phyloP scores from a whole-genome alignment of 805 yeast genomes.

The Kurtzmaniella fragi region DNA sequence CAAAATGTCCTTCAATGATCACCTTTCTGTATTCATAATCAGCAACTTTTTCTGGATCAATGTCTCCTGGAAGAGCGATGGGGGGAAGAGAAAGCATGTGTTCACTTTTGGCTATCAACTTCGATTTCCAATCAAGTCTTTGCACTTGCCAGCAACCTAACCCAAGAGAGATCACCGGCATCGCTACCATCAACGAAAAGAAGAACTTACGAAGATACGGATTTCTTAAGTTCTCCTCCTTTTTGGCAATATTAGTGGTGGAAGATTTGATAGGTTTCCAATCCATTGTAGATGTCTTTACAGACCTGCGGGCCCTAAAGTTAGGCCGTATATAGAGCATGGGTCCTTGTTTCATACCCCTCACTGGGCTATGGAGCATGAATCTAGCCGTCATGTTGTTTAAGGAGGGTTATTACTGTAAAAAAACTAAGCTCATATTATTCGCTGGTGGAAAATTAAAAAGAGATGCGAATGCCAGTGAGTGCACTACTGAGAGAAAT shows the following conservation, averaged over 20 bases:
- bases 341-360: no score
- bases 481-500: no score
- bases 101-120: constrained; percentile 77
- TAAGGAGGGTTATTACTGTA: no score
- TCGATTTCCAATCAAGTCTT: constrained; percentile 83
- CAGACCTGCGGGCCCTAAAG: constrained; percentile 13
- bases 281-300: constrained; percentile 68
- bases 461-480: no score
- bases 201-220: constrained; percentile 34
- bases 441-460: no score
- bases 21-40: constrained; percentile 83
- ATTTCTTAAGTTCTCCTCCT: constrained; percentile 34
- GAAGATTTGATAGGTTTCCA: constrained; percentile 73
- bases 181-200: constrained; percentile 51
- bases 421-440: no score
- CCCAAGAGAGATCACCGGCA: constrained; percentile 83
- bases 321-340: not conserved
- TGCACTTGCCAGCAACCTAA: constrained; percentile 92
- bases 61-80: constrained; percentile 55
- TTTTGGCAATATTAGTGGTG: constrained; percentile 27
- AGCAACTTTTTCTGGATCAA: constrained; percentile 58
- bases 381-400: no score
- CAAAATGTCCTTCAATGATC: constrained; percentile 68
- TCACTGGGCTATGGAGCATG: no score
- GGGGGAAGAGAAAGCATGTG: constrained; percentile 73